Evolutionary conservation across 2,329 filamentous ascomycete species (phyloP).

Genomic region (Periconia macrospinosa): DNA sequence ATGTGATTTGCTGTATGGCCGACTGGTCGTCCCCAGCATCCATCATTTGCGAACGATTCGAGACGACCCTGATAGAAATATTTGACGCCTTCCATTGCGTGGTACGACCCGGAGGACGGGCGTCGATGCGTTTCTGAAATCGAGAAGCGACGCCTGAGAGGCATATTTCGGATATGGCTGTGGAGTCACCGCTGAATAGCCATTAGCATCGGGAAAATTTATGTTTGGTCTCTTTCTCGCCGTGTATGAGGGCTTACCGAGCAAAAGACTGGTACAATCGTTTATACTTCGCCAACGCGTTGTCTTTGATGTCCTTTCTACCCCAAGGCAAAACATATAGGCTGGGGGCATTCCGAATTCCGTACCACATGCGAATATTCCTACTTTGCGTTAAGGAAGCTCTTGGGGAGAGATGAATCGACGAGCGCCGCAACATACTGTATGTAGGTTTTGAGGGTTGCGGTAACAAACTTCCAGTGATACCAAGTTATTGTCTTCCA

Average conservation of each 20-base stretch:
- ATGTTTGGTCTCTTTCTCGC: neutral
- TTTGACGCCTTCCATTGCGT: constrained; percentile 47
- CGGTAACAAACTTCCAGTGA: constrained; percentile 14
- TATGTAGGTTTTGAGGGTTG: constrained; percentile 1
- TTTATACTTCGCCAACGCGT: constrained; percentile 61
- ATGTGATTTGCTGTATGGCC: constrained; percentile 28
- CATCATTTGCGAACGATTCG: constrained; percentile 56
- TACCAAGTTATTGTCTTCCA: constrained; percentile 8
- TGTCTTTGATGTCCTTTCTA: neutral
- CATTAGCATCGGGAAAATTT: neutral
- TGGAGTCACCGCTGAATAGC: constrained; percentile 19
- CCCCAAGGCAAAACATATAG: neutral
- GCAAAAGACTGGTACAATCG: constrained; percentile 66
- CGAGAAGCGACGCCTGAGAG: constrained; percentile 54
- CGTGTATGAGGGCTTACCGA: constrained; percentile 17
- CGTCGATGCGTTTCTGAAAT: constrained; percentile 58
- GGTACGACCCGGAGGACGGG: constrained; percentile 51
- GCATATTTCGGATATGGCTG: constrained; percentile 52
- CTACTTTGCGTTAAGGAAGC: neutral
- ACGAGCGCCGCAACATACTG: constrained; percentile 4
- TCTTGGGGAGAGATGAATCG: neutral
- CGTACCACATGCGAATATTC: neutral
- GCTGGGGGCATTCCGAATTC: neutral
- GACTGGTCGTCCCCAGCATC: constrained; percentile 32
- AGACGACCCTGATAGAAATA: constrained; percentile 54